Base-by-base conservation (phyloP, 2,329 filamentous ascomycete species). In the Aspergillus novoparasiticus region DNA sequence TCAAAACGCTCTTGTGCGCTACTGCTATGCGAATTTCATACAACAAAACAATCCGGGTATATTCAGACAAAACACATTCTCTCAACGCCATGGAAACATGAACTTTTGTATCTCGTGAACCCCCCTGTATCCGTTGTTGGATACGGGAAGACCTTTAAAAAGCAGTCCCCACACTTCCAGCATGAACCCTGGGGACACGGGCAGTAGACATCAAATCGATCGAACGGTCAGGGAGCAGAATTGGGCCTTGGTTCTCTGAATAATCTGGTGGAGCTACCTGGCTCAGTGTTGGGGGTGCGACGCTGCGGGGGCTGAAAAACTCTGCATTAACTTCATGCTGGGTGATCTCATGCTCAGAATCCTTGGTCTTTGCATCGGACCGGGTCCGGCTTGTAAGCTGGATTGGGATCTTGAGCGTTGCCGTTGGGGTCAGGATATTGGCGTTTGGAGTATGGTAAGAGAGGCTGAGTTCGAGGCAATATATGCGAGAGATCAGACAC, bases 401-500 rank as follows among this genome's bases (percentile, higher is more conserved):
- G 26, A 83, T 73, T 0, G 82, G 82, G 0, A 83, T 57, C 26
- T 76, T 78, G 23, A 83, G 70, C 1, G 76, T 76, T 36, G 81
- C 66, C 12, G 74, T 75, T 2, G 80, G 78, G 4, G 74, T 76
- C 54, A 78, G 70, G 9, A 81, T 72, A 36, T 78, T 76, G 58
- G 79, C 75, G 54, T 81, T 75, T 0, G 83, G 81, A 0, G 83
- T 82, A 68, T 85, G 82, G 57, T 86, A 82, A 4, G 84, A 82
- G 26, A 92, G 75, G 16, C 81, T 79, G 61, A 92, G 76, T 59
- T 87, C 84, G 16, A 92, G 82, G 4, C 80, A 75, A 73, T 92
- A 92, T 21, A 82, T 78, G 58, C 90, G 83, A n/a, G 86, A 87
- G 51, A 87, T 79, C 59, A 91, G 83, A 73, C 89, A 92, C 45